phyloP scores from a whole-genome alignment of 257 asterid species.

The Lycium barbarum region DNA sequence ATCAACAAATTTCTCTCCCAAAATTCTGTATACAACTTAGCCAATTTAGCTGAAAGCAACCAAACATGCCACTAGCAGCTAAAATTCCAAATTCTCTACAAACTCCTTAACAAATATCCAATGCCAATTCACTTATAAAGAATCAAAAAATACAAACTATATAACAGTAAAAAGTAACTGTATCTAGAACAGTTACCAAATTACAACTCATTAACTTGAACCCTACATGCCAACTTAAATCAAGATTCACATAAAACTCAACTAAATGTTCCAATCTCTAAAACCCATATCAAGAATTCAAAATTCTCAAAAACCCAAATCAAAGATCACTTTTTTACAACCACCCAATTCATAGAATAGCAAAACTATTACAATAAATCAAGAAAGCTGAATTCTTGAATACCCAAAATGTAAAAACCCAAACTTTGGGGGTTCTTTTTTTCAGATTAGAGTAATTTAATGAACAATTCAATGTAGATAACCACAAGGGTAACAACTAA shows the following conservation, averaged over 20 bases:
- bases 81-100: constrained; percentile 6
- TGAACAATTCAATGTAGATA: constrained; percentile 29
- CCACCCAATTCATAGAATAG: constrained; percentile 37
- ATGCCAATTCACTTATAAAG: constrained; percentile 23
- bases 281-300: constrained; percentile 29
- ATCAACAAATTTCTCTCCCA: constrained; percentile 22
- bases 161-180: constrained; percentile 21
- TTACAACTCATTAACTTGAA: constrained; percentile 4
- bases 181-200: constrained; percentile 22
- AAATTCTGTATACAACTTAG: constrained; percentile 1
- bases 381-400: constrained; percentile 27
- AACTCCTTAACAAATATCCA: constrained; percentile 1
- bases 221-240: constrained; percentile 24
- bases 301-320: constrained; percentile 26
- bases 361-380: constrained; percentile 23
- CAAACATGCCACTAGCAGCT: constrained; percentile 7
- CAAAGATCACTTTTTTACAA: constrained; percentile 35
- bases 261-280: constrained; percentile 28
- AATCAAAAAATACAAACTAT: constrained; percentile 32
- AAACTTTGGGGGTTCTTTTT: background rate
- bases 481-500: background rate
- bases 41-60: background rate
- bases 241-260: constrained; percentile 3
- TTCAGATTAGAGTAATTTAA: constrained; percentile 23
- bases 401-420: constrained; percentile 21